A percentile compares a stretch with the other conserved stretches of the same genome.
Conservation (phyloP, 2,329 filamentous ascomycete species). For the Elsinoe necatrix region DNA sequence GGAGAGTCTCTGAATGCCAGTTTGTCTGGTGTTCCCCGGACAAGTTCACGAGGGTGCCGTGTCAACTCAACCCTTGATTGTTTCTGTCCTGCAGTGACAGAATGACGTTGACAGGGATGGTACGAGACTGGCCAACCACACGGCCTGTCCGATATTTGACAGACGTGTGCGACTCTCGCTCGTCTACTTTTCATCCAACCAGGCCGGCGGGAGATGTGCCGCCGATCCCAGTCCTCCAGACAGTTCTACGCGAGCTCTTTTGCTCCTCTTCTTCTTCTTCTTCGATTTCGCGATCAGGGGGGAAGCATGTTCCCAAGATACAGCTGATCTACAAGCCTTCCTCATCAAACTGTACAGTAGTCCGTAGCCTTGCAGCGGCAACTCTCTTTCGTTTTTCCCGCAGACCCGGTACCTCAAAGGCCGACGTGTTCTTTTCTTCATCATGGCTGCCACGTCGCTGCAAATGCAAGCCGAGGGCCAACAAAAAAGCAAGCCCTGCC, state of each 20-base stretch:
- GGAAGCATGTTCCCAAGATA: neutral
- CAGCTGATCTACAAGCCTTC: neutral
- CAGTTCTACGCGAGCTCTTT: constrained; percentile 9
- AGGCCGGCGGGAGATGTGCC: constrained; percentile 6
- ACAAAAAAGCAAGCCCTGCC: constrained; percentile 12
- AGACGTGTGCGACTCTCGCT: neutral
- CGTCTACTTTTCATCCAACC: neutral
- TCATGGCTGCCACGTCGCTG: constrained; percentile 11
- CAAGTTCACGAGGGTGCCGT: neutral
- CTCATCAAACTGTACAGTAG: neutral
- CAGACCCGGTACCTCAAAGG: neutral
- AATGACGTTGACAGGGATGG: neutral
- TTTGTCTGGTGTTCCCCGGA: neutral
- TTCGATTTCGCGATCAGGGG: neutral
- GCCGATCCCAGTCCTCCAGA: neutral
- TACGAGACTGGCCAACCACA: neutral
- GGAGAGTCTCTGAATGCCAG: too few relatives aligned
- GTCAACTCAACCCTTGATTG: neutral
- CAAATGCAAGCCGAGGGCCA: constrained; percentile 3
- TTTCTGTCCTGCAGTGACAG: neutral
- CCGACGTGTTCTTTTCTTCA: neutral
- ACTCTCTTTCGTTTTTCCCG: constrained; percentile 7
- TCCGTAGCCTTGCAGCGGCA: constrained; percentile 10
- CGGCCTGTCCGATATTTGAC: neutral
- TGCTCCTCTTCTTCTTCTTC: neutral